phyloP scores from a whole-genome alignment of 2,329 filamentous ascomycete genomes.

The Apiospora aurea region DNA sequence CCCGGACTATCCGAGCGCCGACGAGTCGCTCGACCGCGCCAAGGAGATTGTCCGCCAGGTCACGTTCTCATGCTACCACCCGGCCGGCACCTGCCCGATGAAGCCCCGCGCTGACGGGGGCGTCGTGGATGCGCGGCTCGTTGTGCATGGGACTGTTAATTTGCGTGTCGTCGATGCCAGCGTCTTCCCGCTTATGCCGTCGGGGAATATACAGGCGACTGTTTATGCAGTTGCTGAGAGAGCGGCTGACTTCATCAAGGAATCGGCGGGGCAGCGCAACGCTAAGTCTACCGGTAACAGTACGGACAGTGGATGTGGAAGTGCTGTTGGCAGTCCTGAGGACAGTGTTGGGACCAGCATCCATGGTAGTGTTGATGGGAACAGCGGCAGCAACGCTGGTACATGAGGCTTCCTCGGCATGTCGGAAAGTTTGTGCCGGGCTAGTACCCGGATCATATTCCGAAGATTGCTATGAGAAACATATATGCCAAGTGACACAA shows the following conservation, averaged over 20 bases:
- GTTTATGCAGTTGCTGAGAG: constrained; percentile 33
- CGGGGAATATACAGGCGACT: constrained; percentile 31
- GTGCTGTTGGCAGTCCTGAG: neutral
- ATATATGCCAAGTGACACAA: too few relatives aligned
- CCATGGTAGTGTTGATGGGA: neutral
- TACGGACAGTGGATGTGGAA: neutral
- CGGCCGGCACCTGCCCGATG: constrained; percentile 53
- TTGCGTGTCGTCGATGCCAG: constrained; percentile 33
- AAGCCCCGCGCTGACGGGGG: constrained; percentile 28
- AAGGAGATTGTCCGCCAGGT: constrained; percentile 44
- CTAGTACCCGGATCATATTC: neutral
- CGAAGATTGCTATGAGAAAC: too few relatives aligned
- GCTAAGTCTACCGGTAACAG: neutral
- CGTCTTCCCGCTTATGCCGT: constrained; percentile 31
- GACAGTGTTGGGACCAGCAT: neutral
- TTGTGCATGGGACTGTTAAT: constrained; percentile 30
- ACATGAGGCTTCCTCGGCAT: neutral
- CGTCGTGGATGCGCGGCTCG: constrained; percentile 29
- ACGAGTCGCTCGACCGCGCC: constrained; percentile 41
- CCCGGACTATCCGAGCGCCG: constrained; percentile 41
- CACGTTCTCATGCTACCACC: constrained; percentile 53
- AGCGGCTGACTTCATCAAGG: constrained; percentile 32
- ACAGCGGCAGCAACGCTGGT: neutral
- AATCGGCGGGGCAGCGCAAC: neutral
- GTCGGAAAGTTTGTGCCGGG: neutral